Evolutionary conservation across 768 basidiomycete genomes (phyloP), one percentile per base, ranked within the genome.

Genomic region (Aureoboletus auriporus): DNA sequence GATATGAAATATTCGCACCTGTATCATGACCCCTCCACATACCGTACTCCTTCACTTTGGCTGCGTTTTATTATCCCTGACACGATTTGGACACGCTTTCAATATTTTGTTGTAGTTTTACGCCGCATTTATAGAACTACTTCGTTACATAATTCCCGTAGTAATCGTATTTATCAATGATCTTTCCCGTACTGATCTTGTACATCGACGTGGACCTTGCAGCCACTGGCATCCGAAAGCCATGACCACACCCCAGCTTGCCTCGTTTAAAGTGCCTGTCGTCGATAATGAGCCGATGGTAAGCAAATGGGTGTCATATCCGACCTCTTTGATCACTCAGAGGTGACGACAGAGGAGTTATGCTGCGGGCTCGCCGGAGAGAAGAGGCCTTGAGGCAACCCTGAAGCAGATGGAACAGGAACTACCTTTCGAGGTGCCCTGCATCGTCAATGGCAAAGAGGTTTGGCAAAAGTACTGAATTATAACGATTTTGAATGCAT

Each of bases 241-340:
- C 62, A 86, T 86, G 84, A 62, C 80, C 36, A 78, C 76, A 47
- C 82, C 89, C 40, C 86, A 89, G 60, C 83, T 95, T 40, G 93
- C 89, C 16, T 58, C 80, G 5, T 96, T 94, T 83, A 86, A 84
- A 64, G 79, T 92, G 49, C 95, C 95, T 17, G 74, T 69, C 20
- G 75, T 93, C 62, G 78, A 87, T 47, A 99, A 99, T 83, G 96
- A 98, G 71, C 89, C 91, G 36, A 87, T 97, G 88, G 91, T 91
- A 58, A 59, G 75, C 64, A 39, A 42, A 33, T 6, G 23, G 20
- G 8, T 8, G 12, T 33, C 13, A 14, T 40, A 23, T 43, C 23
- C 26, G 46, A 29, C 8, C 27, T 30, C 14, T 28, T 43, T 33
- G 10, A 37, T 52, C 10, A 35, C 44, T 46, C 43, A 50, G 8